These are phyloP conservation scores for Stephania yunnanensis DNA, from an alignment of 164 flowering plant species.

Conservation along the genomic window DNA sequence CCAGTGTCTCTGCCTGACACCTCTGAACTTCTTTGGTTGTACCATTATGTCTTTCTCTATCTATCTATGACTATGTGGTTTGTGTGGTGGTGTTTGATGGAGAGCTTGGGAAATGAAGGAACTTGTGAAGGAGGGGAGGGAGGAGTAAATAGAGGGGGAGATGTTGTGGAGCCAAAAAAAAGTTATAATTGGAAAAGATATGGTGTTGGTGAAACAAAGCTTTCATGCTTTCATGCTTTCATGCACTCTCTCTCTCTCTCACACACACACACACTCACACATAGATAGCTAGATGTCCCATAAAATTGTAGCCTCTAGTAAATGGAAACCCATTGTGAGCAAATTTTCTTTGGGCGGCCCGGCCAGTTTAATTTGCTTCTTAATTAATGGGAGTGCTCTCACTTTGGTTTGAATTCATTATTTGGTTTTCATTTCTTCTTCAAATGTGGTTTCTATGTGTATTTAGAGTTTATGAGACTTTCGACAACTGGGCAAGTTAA, in stretches of 20 bases:
- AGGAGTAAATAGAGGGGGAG: neutral
- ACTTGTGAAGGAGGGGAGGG: neutral
- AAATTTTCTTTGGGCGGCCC: neutral
- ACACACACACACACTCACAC: no score
- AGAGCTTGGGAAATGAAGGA: neutral
- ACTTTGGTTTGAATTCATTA: no score
- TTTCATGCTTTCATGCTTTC: neutral
- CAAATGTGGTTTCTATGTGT: no score
- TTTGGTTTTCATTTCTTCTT: no score
- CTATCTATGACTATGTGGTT: no score
- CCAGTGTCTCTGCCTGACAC: slow-evolving; percentile 89
- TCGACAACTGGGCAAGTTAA: no score
- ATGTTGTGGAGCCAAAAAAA: neutral
- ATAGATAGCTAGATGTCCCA: neutral
- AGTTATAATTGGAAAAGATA: slow-evolving; percentile 1
- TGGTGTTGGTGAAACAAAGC: slow-evolving; percentile 17
- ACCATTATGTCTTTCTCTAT: slow-evolving; percentile 31
- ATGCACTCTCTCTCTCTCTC: neutral
- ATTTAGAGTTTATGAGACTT: no score
- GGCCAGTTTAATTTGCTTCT: neutral
- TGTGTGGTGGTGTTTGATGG: neutral
- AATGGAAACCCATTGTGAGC: neutral
- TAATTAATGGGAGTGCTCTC: neutral
- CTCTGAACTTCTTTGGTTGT: slow-evolving; percentile 73
- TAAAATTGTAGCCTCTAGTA: neutral